Percentiles rank a stretch among this genome's conserved stretches.
These are phyloP conservation scores for Phytophthora rubi DNA, from an alignment of 352 stramenopile species.

Conservation along the genomic window DNA sequence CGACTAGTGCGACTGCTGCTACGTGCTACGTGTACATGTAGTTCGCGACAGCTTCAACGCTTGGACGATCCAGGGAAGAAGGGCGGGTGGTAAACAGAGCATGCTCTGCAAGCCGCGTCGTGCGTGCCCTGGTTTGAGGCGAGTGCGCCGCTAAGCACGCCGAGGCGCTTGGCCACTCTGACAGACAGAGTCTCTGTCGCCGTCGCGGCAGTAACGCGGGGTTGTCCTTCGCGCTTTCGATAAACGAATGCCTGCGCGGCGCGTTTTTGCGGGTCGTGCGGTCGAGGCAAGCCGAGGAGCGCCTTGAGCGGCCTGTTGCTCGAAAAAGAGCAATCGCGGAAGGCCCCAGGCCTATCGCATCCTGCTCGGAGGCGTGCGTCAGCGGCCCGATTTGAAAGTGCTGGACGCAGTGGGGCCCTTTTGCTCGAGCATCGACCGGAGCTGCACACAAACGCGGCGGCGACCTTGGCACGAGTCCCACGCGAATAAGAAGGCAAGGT, in stretches of 20 bases:
- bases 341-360: slow-evolving; percentile 13
- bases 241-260: slow-evolving; percentile 18
- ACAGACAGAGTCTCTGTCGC: neutral
- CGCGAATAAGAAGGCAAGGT: slow-evolving; percentile 30
- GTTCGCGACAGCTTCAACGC: slow-evolving; percentile 1
- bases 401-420: slow-evolving; percentile 26
- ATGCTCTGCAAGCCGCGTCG: neutral
- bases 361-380: slow-evolving; percentile 24
- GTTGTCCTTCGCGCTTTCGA: slow-evolving; percentile 13
- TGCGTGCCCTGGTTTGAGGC: slow-evolving; percentile 8
- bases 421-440: neutral
- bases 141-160: neutral
- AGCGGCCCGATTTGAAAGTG: slow-evolving; percentile 32
- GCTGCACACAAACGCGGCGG: slow-evolving; percentile 12
- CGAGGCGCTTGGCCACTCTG: slow-evolving; percentile 18
- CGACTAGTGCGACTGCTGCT: neutral
- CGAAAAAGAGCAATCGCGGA: slow-evolving; percentile 32
- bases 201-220: neutral
- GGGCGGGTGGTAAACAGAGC: neutral
- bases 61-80: neutral
- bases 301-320: slow-evolving; percentile 13
- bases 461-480: slow-evolving; percentile 19
- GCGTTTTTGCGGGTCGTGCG: slow-evolving; percentile 35
- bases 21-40: neutral
- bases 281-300: slow-evolving; percentile 8